These are phyloP conservation scores for Cenchrus americanus DNA, from an alignment of 176 grass and related monocot genomes.

Conservation along the genomic window DNA sequence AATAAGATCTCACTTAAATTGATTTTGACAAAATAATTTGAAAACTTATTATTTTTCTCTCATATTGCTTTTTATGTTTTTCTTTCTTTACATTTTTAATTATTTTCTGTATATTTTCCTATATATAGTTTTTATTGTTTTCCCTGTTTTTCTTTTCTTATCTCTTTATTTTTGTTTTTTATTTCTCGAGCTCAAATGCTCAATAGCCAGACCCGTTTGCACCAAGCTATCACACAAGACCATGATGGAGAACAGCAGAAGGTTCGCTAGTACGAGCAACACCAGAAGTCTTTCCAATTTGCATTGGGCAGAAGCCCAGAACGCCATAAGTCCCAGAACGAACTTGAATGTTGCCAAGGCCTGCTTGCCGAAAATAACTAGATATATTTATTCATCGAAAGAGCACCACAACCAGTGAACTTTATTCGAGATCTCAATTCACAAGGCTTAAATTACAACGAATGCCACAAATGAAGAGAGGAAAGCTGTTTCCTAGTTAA, in stretches of 20 bases:
- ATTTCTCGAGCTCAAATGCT: too few relatives aligned
- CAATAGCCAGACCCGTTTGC: too few relatives aligned
- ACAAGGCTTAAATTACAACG: conserved; percentile 32
- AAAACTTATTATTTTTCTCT: too few relatives aligned
- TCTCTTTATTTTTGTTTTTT: too few relatives aligned
- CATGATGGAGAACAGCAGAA: not conserved
- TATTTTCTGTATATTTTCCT: too few relatives aligned
- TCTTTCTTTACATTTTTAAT: too few relatives aligned
- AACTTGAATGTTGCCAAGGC: not conserved
- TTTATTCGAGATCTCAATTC: conserved; percentile 27
- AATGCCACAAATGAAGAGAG: conserved; percentile 10
- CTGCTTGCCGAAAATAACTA: not conserved
- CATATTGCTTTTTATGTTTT: too few relatives aligned
- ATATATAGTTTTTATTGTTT: too few relatives aligned
- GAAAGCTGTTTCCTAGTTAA: conserved; percentile 6
- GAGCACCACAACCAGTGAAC: not conserved
- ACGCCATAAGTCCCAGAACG: not conserved
- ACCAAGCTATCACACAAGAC: too few relatives aligned
- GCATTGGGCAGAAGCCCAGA: not conserved
- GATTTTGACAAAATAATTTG: too few relatives aligned
- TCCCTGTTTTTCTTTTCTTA: too few relatives aligned
- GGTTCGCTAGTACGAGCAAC: not conserved
- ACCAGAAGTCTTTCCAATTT: not conserved
- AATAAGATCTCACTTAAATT: too few relatives aligned
- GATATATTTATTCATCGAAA: conserved; percentile 6